Evolutionary conservation across 2,329 filamentous ascomycete species (phyloP), one percentile per base, ranked within the genome.

Genomic region (Talaromyces sp.): DNA sequence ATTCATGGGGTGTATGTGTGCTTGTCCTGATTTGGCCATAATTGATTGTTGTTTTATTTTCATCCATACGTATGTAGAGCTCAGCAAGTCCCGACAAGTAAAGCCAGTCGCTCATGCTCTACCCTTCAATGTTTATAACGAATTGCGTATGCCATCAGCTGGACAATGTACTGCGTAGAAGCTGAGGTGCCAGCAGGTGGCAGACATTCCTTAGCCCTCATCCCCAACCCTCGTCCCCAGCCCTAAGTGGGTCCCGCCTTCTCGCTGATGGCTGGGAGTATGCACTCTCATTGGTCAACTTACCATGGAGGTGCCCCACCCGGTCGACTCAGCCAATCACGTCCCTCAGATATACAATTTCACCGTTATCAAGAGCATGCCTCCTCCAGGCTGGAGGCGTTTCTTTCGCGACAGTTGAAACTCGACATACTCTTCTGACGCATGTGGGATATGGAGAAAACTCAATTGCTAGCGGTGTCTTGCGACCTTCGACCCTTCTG

Each of bases 1-100:
- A 38, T 63, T 61, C 36, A 63, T 61, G 47, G 61, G 56, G 38
- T 61, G 27, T 34, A 59, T 51, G 53, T 63, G 31, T 53, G 19
- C 11, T 49, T 49, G 31, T 25, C 31, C 7, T 56, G n/a, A 17
- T 8, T 54, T 36, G 53, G 11, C 53, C 53, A 29, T 53, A 19
- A 54, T 34, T 31, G 49, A 54, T 19, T 54, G 8, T 47, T 47
- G 10, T 10, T 31, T 51, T 29, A 8, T 19, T 54, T 54, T 15
- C 13, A 8, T 15, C 7, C 11, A 31, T 54, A 5, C 27, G 2
- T 19, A 13, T n/a, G 27, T n/a, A 29, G 13, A 53, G 13, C 6
- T 3, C 11, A 31, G 15, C 17, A 47, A 49, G 22, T 49, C 17
- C 19, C 2, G 11, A 36, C 19, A 31, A 25, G 22, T 15, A 6